Evolutionary conservation across 1,284 basidiomycete genomes (phyloP).

Genomic region (Ganoderma sp.): DNA sequence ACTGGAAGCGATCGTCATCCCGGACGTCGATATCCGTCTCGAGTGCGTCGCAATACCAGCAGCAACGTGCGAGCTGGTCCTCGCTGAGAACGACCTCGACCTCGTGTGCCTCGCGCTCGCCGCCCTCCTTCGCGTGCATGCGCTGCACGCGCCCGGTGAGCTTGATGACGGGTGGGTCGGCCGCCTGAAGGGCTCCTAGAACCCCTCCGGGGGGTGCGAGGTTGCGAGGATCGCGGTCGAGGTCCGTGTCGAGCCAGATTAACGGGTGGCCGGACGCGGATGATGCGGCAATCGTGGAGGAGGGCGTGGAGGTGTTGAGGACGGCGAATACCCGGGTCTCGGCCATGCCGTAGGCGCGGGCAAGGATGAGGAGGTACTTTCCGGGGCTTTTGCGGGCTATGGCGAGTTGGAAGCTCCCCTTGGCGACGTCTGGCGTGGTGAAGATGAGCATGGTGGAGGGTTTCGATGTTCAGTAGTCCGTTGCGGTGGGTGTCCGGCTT

Average conservation of each 20-base stretch:
- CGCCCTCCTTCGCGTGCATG: slow-evolving; percentile 4
- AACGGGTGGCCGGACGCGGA: slow-evolving; percentile 5
- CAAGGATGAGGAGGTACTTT: slow-evolving; percentile 7
- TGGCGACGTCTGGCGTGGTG: slow-evolving; percentile 1
- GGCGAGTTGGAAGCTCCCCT: slow-evolving; percentile 3
- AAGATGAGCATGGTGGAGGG: slow-evolving; percentile 9
- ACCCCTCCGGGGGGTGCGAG: neutral
- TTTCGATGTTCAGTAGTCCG: neutral
- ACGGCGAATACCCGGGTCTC: neutral
- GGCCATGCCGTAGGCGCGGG: slow-evolving; percentile 12
- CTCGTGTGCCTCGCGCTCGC: slow-evolving; percentile 11
- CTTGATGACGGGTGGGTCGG: neutral
- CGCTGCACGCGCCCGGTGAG: slow-evolving; percentile 8
- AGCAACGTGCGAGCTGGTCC: slow-evolving; percentile 13
- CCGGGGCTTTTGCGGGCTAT: slow-evolving; percentile 4
- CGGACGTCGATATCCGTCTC: slow-evolving; percentile 1
- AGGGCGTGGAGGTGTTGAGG: slow-evolving; percentile 4
- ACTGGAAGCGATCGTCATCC: neutral
- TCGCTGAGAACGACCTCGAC: slow-evolving; percentile 8
- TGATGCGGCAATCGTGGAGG: neutral
- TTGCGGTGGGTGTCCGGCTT: neutral
- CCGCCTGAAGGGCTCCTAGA: slow-evolving; percentile 3
- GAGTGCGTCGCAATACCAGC: slow-evolving; percentile 9
- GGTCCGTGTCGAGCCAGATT: slow-evolving; percentile 14
- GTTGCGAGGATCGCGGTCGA: slow-evolving; percentile 9